These are phyloP conservation scores for Yarrowia sp. DNA, from an alignment of 805 yeast genomes.

Conservation along the genomic window DNA sequence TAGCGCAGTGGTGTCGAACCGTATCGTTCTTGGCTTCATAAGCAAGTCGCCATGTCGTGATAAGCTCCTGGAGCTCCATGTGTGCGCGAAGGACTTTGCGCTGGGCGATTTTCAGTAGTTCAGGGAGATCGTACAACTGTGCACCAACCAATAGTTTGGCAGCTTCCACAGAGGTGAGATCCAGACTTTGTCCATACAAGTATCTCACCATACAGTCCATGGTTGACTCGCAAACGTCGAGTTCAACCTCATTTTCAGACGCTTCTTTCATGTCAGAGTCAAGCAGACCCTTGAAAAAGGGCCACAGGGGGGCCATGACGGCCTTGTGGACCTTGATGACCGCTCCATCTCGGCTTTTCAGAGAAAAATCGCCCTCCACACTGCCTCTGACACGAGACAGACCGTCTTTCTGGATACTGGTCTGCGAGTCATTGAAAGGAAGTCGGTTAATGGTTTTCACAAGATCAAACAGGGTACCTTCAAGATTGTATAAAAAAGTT, in stretches of 20 bases:
- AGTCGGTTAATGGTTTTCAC: no score
- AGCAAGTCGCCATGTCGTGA: not conserved
- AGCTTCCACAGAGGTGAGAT: not conserved
- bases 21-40: not conserved
- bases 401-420: not conserved
- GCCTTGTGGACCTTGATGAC: not conserved
- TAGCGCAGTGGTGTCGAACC: not conserved
- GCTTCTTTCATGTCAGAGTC: not conserved
- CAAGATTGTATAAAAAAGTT: no score
- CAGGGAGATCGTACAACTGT: conserved; percentile 1
- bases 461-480: no score
- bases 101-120: not conserved
- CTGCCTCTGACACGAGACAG: not conserved
- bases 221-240: not conserved
- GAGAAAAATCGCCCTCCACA: not conserved
- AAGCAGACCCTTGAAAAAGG: not conserved
- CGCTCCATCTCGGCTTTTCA: not conserved
- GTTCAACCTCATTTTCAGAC: not conserved
- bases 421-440: not conserved
- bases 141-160: not conserved
- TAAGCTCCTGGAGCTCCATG: not conserved
- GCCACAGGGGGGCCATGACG: conserved; percentile 3
- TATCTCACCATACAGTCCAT: not conserved
- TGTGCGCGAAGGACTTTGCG: not conserved
- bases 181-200: not conserved